phyloP scores from a whole-genome alignment of 2,329 filamentous ascomycete species.

The Fusarium proliferatum region DNA sequence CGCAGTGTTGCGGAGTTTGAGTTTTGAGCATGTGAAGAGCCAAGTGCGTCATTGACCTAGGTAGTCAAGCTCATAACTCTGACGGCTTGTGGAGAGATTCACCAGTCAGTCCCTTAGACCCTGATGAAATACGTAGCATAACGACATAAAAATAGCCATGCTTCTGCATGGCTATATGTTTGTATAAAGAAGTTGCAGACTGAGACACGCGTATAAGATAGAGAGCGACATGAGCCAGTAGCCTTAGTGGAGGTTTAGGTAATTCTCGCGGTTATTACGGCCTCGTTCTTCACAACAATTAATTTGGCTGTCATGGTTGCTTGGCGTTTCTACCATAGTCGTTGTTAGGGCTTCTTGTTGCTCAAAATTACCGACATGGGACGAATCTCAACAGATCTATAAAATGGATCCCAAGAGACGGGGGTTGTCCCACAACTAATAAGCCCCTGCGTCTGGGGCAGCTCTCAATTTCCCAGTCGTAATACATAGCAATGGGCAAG shows the following conservation, averaged over 20 bases:
- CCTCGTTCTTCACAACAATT: constrained; percentile 19
- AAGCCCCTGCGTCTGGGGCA: constrained; percentile 43
- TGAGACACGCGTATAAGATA: neutral
- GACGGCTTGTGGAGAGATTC: constrained; percentile 12
- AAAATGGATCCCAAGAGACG: constrained; percentile 30
- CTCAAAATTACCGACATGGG: constrained; percentile 19
- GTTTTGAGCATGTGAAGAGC: constrained; percentile 41
- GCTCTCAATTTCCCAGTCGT: constrained; percentile 18
- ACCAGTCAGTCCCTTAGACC: neutral
- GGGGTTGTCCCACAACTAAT: constrained; percentile 43
- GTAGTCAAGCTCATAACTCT: constrained; percentile 3
- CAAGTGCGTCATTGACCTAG: constrained; percentile 39
- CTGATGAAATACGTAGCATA: neutral
- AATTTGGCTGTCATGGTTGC: constrained; percentile 30
- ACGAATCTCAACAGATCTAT: constrained; percentile 40
- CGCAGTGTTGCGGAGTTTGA: constrained; percentile 21
- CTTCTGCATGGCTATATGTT: neutral
- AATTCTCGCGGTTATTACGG: constrained; percentile 19
- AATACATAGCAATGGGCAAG: neutral
- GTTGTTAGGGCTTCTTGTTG: constrained; percentile 16
- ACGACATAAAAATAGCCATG: neutral
- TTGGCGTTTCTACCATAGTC: constrained; percentile 28
- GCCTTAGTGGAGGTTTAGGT: constrained; percentile 1
- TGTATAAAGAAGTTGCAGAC: neutral
- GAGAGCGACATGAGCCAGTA: constrained; percentile 3